Percentiles rank a stretch among this genome's conserved stretches.
Evolutionary conservation across 1,284 basidiomycete genomes (phyloP).

Genomic region (Inonotus obliquus): DNA sequence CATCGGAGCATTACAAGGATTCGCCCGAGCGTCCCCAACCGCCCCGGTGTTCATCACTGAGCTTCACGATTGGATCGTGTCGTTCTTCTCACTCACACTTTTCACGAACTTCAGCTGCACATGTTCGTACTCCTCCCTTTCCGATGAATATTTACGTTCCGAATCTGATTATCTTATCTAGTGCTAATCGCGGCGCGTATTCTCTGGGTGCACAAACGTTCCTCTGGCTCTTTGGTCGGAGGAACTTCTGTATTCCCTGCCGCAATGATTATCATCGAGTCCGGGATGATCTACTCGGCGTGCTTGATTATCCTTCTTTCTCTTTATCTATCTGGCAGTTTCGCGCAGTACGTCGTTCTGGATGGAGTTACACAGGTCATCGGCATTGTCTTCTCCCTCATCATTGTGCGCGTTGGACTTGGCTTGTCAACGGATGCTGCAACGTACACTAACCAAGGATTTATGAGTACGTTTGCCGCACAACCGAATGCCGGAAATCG

Average conservation of each 20-base stretch:
- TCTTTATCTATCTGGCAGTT: slow-evolving; percentile 15
- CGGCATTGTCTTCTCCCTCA: slow-evolving; percentile 29
- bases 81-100: slow-evolving; percentile 15
- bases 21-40: not conserved
- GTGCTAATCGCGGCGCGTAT: slow-evolving; percentile 12
- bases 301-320: slow-evolving; percentile 18
- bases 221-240: not conserved
- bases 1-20: slow-evolving; percentile 4
- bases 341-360: slow-evolving; percentile 6
- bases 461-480: slow-evolving; percentile 7
- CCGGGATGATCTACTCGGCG: slow-evolving; percentile 19
- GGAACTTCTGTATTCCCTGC: slow-evolving; percentile 9
- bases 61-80: slow-evolving; percentile 15
- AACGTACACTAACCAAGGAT: not conserved
- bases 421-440: slow-evolving; percentile 24
- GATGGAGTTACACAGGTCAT: slow-evolving; percentile 1
- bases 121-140: not conserved
- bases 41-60: slow-evolving; percentile 10
- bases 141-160: not conserved
- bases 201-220: not conserved
- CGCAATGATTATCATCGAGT: slow-evolving; percentile 19
- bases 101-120: slow-evolving; percentile 16
- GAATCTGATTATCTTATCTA: not conserved
- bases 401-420: slow-evolving; percentile 33
- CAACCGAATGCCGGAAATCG: not conserved